phyloP scores from a whole-genome alignment of 1,139 yeast species.

The Diutina mesorugosa region DNA sequence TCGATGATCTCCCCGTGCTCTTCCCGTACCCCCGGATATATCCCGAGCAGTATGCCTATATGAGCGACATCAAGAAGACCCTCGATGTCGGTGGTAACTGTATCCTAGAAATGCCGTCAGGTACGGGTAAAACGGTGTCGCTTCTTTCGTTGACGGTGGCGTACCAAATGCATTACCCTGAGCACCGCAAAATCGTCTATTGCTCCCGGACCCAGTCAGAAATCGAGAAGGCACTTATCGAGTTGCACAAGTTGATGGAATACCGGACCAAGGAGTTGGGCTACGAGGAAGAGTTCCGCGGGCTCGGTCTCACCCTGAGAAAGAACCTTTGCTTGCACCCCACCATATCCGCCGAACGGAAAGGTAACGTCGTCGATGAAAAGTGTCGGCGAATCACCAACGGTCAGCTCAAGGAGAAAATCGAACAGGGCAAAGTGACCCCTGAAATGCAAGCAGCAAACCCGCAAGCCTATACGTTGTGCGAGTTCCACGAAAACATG shows the following conservation, averaged over 20 bases:
- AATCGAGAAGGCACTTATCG: conserved; percentile 95
- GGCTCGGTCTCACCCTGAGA: conserved; percentile 87
- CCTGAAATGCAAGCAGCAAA: conserved; percentile 33
- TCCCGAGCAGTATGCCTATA: conserved; percentile 96
- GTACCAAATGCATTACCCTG: conserved; percentile 91
- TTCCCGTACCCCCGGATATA: conserved; percentile 97
- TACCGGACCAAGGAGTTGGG: conserved; percentile 77
- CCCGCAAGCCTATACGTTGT: conserved; percentile 25
- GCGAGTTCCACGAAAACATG: conserved; percentile 84
- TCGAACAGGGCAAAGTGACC: conserved; percentile 44
- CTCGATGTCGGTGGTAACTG: conserved; percentile 97
- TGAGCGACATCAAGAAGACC: conserved; percentile 90
- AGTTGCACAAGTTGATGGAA: conserved; percentile 78
- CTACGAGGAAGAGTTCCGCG: conserved; percentile 76
- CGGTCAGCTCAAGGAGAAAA: conserved; percentile 66
- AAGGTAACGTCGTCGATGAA: conserved; percentile 93
- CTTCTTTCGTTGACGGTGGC: conserved; percentile 84
- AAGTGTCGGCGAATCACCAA: conserved; percentile 90
- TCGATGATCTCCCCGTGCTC: conserved; percentile 88
- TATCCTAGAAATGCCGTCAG: conserved; percentile 99
- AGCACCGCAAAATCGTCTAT: conserved; percentile 84
- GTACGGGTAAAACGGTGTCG: conserved; percentile 95
- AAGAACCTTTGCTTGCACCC: conserved; percentile 92
- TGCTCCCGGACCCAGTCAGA: conserved; percentile 99
- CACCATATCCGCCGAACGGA: conserved; percentile 70